Conservation (phyloP, 371 early-diverging fungal genomes). For the Mucor indicus region DNA sequence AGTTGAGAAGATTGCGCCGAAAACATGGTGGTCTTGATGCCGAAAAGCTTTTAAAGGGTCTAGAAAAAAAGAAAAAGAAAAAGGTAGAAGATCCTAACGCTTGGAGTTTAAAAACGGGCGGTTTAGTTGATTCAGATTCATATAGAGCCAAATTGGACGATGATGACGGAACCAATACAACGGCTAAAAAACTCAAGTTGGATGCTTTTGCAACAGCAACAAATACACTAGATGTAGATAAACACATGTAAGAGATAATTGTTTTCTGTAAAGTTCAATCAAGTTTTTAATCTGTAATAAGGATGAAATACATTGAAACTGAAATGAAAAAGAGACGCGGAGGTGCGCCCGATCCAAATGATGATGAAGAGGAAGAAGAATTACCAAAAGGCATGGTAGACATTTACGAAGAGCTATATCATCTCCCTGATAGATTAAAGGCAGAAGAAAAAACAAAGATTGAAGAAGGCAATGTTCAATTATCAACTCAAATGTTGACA, state of each 20-base stretch:
- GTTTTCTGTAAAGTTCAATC: background rate
- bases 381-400: conserved; percentile 23
- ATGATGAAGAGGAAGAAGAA: conserved; percentile 20
- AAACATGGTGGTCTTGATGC: conserved; percentile 61
- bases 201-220: conserved; percentile 82
- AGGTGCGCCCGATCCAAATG: background rate
- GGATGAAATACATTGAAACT: conserved; percentile 67
- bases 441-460: conserved; percentile 53
- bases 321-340: conserved; percentile 28
- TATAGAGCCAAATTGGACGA: conserved; percentile 21
- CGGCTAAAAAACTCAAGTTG: conserved; percentile 35
- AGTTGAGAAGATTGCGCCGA: conserved; percentile 61
- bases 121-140: conserved; percentile 49
- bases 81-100: conserved; percentile 24
- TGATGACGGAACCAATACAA: conserved; percentile 1
- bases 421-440: conserved; percentile 70
- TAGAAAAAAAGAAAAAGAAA: conserved; percentile 50
- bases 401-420: conserved; percentile 64
- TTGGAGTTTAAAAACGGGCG: conserved; percentile 56
- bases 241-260: conserved; percentile 63
- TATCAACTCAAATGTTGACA: conserved; percentile 87
- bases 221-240: conserved; percentile 81
- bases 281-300: conserved; percentile 7
- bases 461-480: conserved; percentile 82
- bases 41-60: conserved; percentile 56